A percentile compares a stretch with the other conserved stretches of the same genome.
These are phyloP conservation scores for Trametes polyzona DNA, from an alignment of 1,284 basidiomycete species.

Conservation along the genomic window DNA sequence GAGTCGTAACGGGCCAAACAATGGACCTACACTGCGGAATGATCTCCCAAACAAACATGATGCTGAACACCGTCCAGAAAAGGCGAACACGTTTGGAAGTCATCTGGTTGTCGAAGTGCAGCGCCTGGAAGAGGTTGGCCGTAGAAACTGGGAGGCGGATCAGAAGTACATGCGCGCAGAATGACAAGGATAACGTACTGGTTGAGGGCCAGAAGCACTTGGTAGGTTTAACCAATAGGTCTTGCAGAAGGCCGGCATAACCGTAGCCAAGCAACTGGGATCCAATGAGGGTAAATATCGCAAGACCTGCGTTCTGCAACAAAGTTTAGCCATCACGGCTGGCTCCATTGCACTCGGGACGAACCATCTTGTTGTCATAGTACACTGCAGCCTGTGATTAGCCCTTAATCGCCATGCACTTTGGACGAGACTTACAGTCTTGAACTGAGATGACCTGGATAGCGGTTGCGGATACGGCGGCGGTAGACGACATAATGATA, in stretches of 20 bases:
- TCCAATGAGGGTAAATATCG: slow-evolving; percentile 39
- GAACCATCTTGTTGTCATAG: slow-evolving; percentile 38
- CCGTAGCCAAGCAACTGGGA: slow-evolving; percentile 39
- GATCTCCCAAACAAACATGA: slow-evolving; percentile 41
- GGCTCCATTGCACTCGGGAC: neutral
- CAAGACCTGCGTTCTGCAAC: slow-evolving; percentile 34
- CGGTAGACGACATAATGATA: slow-evolving; percentile 43
- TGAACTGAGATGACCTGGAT: slow-evolving; percentile 44
- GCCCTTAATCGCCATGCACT: neutral
- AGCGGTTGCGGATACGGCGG: slow-evolving; percentile 40
- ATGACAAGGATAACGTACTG: slow-evolving; percentile 23
- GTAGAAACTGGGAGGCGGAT: slow-evolving; percentile 26
- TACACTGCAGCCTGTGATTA: slow-evolving; percentile 28
- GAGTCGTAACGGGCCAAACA: neutral
- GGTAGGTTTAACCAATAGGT: slow-evolving; percentile 37
- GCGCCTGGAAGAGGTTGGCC: slow-evolving; percentile 37
- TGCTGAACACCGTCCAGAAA: slow-evolving; percentile 36
- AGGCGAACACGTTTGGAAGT: slow-evolving; percentile 38
- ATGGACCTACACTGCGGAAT: slow-evolving; percentile 53
- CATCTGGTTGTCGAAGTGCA: slow-evolving; percentile 39
- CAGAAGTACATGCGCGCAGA: too few species aligned
- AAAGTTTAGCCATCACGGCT: neutral
- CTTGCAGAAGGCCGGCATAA: slow-evolving; percentile 36
- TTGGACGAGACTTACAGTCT: slow-evolving; percentile 30
- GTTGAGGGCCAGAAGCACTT: slow-evolving; percentile 38